Conservation (phyloP, 2,329 filamentous ascomycete species). For the Ceratocystis eucalypticola region DNA sequence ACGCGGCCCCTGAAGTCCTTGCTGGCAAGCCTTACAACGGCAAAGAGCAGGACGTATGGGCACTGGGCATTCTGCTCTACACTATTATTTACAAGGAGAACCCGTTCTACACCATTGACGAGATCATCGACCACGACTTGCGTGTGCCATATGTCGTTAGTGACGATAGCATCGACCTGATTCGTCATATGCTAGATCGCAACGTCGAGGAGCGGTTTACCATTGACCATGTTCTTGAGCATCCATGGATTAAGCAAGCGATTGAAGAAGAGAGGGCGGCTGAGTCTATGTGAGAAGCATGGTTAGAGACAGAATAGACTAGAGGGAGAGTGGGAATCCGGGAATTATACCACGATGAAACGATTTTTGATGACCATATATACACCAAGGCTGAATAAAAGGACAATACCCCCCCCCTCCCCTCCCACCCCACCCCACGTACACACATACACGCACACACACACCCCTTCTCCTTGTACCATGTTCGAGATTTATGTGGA, state of each 20-base stretch:
- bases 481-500: too few species aligned
- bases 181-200: slow-evolving; percentile 82
- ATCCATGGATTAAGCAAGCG: slow-evolving; percentile 56
- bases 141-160: slow-evolving; percentile 79
- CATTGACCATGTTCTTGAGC: slow-evolving; percentile 78
- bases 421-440: too few species aligned
- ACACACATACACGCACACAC: too few species aligned
- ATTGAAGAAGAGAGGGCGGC: slow-evolving; percentile 15
- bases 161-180: slow-evolving; percentile 83
- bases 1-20: slow-evolving; percentile 94
- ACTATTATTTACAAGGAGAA: slow-evolving; percentile 99
- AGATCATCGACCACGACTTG: slow-evolving; percentile 95
- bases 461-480: too few species aligned
- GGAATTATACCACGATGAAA: slow-evolving; percentile 1
- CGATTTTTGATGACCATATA: slow-evolving; percentile 7
- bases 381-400: neutral
- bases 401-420: neutral
- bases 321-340: neutral
- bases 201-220: slow-evolving; percentile 70
- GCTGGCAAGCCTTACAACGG: slow-evolving; percentile 84
- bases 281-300: neutral
- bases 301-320: neutral
- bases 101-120: slow-evolving; percentile 95
- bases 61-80: slow-evolving; percentile 88
- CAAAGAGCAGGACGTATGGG: slow-evolving; percentile 98